Conservation (phyloP, 176 grass and related monocot species). For the Eleusine indica region DNA sequence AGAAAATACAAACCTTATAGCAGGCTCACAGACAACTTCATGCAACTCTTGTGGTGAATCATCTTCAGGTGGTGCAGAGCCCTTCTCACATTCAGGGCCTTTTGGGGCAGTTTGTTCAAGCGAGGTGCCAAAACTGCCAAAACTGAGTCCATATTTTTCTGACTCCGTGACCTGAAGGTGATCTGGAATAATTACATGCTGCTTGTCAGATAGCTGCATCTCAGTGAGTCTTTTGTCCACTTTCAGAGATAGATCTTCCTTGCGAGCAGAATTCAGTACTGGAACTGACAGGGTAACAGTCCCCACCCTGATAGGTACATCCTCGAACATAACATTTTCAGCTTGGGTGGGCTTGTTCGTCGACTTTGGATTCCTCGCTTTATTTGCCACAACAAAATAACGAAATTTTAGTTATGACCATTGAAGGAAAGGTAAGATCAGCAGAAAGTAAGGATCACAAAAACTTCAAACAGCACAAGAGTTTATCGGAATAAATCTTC, state of each 20-base stretch:
- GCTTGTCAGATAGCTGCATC: constrained; percentile 54
- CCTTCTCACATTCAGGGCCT: constrained; percentile 49
- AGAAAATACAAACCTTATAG: neutral
- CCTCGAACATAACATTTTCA: constrained; percentile 41
- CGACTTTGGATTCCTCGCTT: constrained; percentile 89
- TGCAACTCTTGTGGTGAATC: constrained; percentile 45
- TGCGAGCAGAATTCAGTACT: constrained; percentile 29
- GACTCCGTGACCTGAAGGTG: constrained; percentile 85
- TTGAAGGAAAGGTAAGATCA: neutral
- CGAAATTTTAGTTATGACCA: neutral
- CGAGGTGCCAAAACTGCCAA: constrained; percentile 74
- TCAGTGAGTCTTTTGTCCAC: constrained; percentile 53
- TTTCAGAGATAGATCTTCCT: constrained; percentile 37
- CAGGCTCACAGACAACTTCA: constrained; percentile 37
- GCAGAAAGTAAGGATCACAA: neutral
- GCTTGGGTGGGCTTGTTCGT: constrained; percentile 45
- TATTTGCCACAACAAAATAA: constrained; percentile 58
- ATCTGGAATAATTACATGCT: constrained; percentile 84
- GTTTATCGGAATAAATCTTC: neutral
- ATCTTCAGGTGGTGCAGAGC: constrained; percentile 35
- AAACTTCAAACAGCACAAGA: neutral
- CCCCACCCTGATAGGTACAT: constrained; percentile 42
- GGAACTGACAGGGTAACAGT: constrained; percentile 48
- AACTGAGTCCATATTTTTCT: constrained; percentile 77
- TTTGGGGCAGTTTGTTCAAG: constrained; percentile 44